phyloP scores from a whole-genome alignment of 1,139 yeast genomes.

The Debaryomycetaceae sp. region DNA sequence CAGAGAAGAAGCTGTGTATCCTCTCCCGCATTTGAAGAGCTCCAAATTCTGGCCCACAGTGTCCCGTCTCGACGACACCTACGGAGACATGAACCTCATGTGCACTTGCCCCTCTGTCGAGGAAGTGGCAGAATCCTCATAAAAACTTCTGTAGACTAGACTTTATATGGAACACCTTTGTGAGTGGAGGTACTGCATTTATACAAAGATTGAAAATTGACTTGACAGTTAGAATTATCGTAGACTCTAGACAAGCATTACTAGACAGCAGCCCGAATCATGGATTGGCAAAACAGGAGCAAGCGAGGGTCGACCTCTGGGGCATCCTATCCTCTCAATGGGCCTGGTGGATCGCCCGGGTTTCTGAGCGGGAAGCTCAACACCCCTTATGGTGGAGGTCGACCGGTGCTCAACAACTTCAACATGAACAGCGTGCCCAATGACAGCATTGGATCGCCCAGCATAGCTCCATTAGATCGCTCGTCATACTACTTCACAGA shows the following conservation, averaged over 20 bases:
- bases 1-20: slow-evolving; percentile 91
- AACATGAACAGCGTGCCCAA: slow-evolving; percentile 8
- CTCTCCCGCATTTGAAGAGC: slow-evolving; percentile 65
- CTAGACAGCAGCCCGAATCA: background rate
- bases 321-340: background rate
- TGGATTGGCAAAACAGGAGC: slow-evolving; percentile 4
- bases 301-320: slow-evolving; percentile 3
- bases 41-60: slow-evolving; percentile 96
- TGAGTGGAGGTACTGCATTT: background rate
- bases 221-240: too few species aligned
- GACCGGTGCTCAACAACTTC: slow-evolving; percentile 6
- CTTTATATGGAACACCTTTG: slow-evolving; percentile 1
- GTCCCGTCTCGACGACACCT: slow-evolving; percentile 87
- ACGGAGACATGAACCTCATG: slow-evolving; percentile 87
- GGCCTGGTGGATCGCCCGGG: background rate
- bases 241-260: too few species aligned
- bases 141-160: background rate
- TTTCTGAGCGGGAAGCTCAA: background rate
- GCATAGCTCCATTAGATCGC: slow-evolving; percentile 21
- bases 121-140: slow-evolving; percentile 42
- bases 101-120: slow-evolving; percentile 91
- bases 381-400: slow-evolving; percentile 1
- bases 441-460: background rate
- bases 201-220: background rate
- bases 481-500: slow-evolving; percentile 57